These are phyloP conservation scores for Aeminium ludgeri DNA, from an alignment of 495 filamentous ascomycete genomes.

Conservation along the genomic window DNA sequence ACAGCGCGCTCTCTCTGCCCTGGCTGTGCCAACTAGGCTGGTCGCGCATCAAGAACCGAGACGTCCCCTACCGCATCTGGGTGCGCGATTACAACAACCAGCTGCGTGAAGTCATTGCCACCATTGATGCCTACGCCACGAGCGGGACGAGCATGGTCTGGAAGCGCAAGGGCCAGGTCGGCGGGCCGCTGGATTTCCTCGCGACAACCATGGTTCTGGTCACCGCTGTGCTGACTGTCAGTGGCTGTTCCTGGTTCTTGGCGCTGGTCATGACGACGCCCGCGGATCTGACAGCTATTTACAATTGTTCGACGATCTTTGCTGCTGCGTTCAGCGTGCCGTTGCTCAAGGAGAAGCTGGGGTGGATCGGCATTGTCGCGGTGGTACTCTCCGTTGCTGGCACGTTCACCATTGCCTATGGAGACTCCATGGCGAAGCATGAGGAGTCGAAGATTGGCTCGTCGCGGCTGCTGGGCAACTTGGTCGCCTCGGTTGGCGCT, in stretches of 20 bases:
- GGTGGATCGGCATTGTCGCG: slow-evolving; percentile 5
- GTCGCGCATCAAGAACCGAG: slow-evolving; percentile 3
- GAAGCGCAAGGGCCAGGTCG: slow-evolving; percentile 2
- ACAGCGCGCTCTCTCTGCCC: slow-evolving; percentile 13
- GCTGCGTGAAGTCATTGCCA: slow-evolving; percentile 6
- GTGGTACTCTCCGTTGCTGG: slow-evolving; percentile 11
- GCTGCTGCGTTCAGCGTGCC: slow-evolving; percentile 16
- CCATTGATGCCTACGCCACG: slow-evolving; percentile 12
- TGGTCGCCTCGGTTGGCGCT: slow-evolving; percentile 12
- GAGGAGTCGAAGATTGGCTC: slow-evolving; percentile 6
- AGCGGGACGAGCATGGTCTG: background rate
- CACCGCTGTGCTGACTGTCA: slow-evolving; percentile 10
- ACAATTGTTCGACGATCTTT: slow-evolving; percentile 17
- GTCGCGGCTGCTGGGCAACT: slow-evolving; percentile 11
- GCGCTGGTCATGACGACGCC: slow-evolving; percentile 12
- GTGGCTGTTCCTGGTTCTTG: slow-evolving; percentile 12
- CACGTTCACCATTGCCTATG: slow-evolving; percentile 16
- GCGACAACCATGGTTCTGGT: slow-evolving; percentile 8
- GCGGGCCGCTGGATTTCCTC: slow-evolving; percentile 11
- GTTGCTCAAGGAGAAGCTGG: slow-evolving; percentile 11
- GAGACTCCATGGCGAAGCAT: slow-evolving; percentile 12
- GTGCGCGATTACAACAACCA: slow-evolving; percentile 11
- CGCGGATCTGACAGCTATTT: slow-evolving; percentile 15
- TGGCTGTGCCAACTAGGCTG: slow-evolving; percentile 10
- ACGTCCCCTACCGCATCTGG: slow-evolving; percentile 4